A percentile compares a stretch with the other conserved stretches of the same genome.
phyloP scores from a whole-genome alignment of 176 grass and related monocot species.

The maize (Zea mays) region Zm-B73-REFERENCE-NAM-5.0 NC_050098.1:217359001-217359500 shows the following conservation, averaged over 20 bases:
- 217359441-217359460: too few relatives aligned
- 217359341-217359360: background rate
- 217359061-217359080: background rate
- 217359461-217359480: too few relatives aligned
- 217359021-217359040: conserved; percentile 13
- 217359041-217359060: conserved; percentile 30
- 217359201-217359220: background rate
- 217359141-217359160: background rate
- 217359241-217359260: background rate
- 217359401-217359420: background rate
- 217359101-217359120: background rate
- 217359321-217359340: background rate
- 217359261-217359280: background rate
- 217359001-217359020: conserved; percentile 33
- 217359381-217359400: background rate
- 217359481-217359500: too few relatives aligned
- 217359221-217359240: background rate
- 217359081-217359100: background rate
- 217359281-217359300: background rate
- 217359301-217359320: background rate
- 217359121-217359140: background rate
- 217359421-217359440: conserved; percentile 19
- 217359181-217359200: background rate
- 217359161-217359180: background rate
- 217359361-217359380: background rate